These are phyloP conservation scores for Didymella lethalis DNA, from an alignment of 2,329 filamentous ascomycete species.

Conservation along the genomic window DNA sequence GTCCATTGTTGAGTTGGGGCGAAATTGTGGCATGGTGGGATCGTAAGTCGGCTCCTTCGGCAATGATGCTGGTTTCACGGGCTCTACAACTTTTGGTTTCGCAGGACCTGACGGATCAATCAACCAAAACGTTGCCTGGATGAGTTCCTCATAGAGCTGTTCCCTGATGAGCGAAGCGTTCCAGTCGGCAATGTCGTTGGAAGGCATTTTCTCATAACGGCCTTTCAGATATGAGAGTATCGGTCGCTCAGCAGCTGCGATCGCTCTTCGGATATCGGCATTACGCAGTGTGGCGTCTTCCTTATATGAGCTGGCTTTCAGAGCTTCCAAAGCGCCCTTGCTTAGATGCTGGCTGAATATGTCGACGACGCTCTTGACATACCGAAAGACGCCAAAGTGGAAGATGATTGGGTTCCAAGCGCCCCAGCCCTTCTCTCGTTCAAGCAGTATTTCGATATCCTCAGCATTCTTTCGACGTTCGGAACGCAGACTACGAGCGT, in stretches of 20 bases:
- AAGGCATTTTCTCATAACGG: conserved; percentile 12
- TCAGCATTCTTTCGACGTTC: conserved; percentile 38
- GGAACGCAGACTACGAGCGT: conserved; percentile 58
- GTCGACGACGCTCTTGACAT: conserved; percentile 37
- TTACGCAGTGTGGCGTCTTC: conserved; percentile 3
- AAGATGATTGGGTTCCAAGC: conserved; percentile 28
- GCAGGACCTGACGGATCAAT: neutral
- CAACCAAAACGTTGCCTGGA: neutral
- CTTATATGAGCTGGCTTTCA: neutral
- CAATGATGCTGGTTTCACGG: neutral
- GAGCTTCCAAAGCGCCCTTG: conserved; percentile 2
- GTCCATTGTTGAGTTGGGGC: conserved; percentile 60
- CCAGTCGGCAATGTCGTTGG: conserved; percentile 10
- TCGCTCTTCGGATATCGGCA: conserved; percentile 21
- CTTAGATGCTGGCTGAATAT: conserved; percentile 29
- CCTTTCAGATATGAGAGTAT: conserved; percentile 23
- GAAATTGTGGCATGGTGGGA: conserved; percentile 73
- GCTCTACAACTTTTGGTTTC: neutral
- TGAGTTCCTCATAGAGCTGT: conserved; percentile 12
- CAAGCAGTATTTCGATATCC: conserved; percentile 28
- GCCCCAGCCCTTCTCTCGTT: conserved; percentile 10
- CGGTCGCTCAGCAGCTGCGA: conserved; percentile 29
- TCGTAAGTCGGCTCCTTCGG: conserved; percentile 52
- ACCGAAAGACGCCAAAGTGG: conserved; percentile 38
- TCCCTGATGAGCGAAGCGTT: conserved; percentile 14